Evolutionary conservation across 345 rosid genomes (phyloP), one percentile per base, ranked within the genome.

Genomic region (Gossypium rotundifolium): DNA sequence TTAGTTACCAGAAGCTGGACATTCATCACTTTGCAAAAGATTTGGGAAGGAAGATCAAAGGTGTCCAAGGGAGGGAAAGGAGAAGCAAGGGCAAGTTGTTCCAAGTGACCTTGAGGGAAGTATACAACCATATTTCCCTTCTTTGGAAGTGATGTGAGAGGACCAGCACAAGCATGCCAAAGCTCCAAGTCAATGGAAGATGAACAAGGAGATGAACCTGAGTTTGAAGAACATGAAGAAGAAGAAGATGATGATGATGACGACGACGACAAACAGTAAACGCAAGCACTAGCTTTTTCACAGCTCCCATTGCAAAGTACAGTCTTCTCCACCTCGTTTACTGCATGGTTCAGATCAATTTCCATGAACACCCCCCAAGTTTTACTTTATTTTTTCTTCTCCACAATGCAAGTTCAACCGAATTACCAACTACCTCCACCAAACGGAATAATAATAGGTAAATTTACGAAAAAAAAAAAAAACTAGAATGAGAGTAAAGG

Each of bases 81-180:
- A 83, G 93, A 81, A 61, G 81, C 73, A 71, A 86, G 77, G 65
- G 79, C 22, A 81, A 89, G 83, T 65, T 87, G 96, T 81, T 95
- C 98, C 80, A 93, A 78, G 77, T 95, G 98, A 16, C 99, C 99
- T 79, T 93, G 99, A 54, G 93, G 99, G 76, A 93, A 86, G 83
- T 95, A 95, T 64, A 89, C 91, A 38, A 95, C 98, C 70, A 84
- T 74, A 82, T 87, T 83, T 51, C 97, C 96, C 83, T 80, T 90
- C 85, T 84, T 89, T 1, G 98, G 98, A 38, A 95, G 85, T 65
- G 98, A 91, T 67, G 88, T 87, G 1, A 93, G 90, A 42, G 99
- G 99, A 60, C 99, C 99, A 18, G 99, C 98, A 80, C 99, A 95
- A 65, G 99, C 99, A 71, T 93, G 98, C 98, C 98, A 95, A 18